Evolutionary conservation across 495 filamentous ascomycete genomes (phyloP), one percentile per base, ranked within the genome.

Genomic region (Glarea lozoyensis): DNA sequence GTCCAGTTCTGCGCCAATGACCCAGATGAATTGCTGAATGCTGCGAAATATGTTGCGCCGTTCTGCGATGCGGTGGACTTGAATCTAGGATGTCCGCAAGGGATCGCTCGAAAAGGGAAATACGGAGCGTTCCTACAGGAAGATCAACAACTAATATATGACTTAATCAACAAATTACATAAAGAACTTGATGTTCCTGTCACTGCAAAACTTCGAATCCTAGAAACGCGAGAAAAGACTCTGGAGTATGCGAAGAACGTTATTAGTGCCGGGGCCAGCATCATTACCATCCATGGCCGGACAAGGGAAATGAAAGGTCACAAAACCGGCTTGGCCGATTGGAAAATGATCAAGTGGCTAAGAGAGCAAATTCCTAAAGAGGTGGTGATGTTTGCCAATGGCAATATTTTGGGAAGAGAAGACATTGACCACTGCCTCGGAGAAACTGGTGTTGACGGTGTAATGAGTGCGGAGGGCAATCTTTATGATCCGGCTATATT

Each of bases 1-100:
- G 92, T 95, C 10, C 92, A 99, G 54, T 99, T 99, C 66, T 97
- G 93, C 67, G 79, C 90, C 36, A 97, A 99, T 58, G 69, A 85
- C 31, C 86, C 92, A 0, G 68, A 83, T 23, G 74, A 82, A 37
- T 70, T 97, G 3, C 66, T 95, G 12, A 65, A 69, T 25, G 88
- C 90, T 2, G 90, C 90, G 2, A 67, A 72, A 17, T 68, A 82
- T 38, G 87, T 86, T 0, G 75, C 79, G 2, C 84, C 84, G 0
- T 84, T 85, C 63, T 95, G 88, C 58, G 92, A 99, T 56, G 92
- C 89, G 2, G 84, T 99, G 7, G 93, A 99, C 59, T 66, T 99
- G 49, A 99, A 99, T 58, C 73, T 99, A 1, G 92, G 92, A n/a
- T 99, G 92, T 66, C 92, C 92, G 1, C 92, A 99, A 56, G 88